Evolutionary conservation across 176 grass and related monocot species (phyloP).

Genomic region (Stipa capillata): DNA sequence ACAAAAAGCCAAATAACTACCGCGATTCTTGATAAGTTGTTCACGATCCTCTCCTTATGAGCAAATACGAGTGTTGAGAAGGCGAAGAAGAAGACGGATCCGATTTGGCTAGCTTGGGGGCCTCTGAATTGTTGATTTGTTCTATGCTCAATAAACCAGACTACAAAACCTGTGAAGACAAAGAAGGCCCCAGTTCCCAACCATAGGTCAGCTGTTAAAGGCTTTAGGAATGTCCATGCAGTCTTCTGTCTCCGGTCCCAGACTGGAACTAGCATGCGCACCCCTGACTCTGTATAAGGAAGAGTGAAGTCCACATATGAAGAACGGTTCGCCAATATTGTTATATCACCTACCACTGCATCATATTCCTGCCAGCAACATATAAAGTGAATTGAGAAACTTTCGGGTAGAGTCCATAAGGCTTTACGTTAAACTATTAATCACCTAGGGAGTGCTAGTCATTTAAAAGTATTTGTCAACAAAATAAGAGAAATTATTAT

Average conservation of each 20-base stretch:
- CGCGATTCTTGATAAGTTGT: slow-evolving; percentile 56
- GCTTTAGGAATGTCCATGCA: slow-evolving; percentile 73
- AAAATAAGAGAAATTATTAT: not conserved
- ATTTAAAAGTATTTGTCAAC: not conserved
- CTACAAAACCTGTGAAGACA: slow-evolving; percentile 51
- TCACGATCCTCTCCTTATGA: slow-evolving; percentile 48
- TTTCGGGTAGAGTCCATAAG: not conserved
- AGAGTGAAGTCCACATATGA: slow-evolving; percentile 67
- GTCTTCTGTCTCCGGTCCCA: slow-evolving; percentile 42
- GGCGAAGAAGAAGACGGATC: slow-evolving; percentile 55
- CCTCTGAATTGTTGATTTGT: slow-evolving; percentile 64
- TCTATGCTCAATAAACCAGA: slow-evolving; percentile 78
- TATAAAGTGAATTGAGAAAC: not conserved
- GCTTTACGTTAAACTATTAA: not conserved
- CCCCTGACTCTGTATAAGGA: slow-evolving; percentile 73
- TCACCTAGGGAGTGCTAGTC: not conserved
- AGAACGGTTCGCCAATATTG: slow-evolving; percentile 71
- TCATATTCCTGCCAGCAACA: slow-evolving; percentile 44
- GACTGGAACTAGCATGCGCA: slow-evolving; percentile 70
- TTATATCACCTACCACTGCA: slow-evolving; percentile 70
- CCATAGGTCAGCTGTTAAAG: slow-evolving; percentile 54
- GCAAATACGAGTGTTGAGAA: slow-evolving; percentile 81
- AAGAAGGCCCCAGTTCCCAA: slow-evolving; percentile 48
- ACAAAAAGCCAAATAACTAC: slow-evolving; percentile 73
- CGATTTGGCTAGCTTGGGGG: slow-evolving; percentile 33